Conservation (phyloP, 176 grass and related monocot species). For the Oryza punctata region DNA sequence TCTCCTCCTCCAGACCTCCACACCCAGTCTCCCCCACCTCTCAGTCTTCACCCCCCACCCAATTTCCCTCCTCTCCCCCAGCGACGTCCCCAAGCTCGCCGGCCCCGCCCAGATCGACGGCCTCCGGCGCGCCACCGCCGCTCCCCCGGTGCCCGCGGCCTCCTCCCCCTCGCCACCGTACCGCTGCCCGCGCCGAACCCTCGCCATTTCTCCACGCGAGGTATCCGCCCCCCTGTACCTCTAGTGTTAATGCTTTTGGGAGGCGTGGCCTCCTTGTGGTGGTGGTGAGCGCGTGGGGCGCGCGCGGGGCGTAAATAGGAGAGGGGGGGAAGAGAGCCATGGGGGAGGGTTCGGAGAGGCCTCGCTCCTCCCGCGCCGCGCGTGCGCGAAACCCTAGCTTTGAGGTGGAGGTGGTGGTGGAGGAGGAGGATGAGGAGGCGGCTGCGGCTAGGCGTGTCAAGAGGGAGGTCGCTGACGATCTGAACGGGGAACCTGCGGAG, state of each 20-base stretch:
- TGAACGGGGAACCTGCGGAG: constrained; percentile 52
- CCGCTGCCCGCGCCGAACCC: constrained; percentile 29
- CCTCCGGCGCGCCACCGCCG: background rate
- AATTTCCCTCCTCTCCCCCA: constrained; percentile 53
- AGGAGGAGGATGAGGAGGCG: background rate
- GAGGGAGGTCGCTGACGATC: constrained; percentile 49
- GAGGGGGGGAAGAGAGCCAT: constrained; percentile 4
- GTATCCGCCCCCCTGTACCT: constrained; percentile 55
- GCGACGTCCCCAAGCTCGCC: constrained; percentile 44
- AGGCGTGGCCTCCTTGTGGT: constrained; percentile 3
- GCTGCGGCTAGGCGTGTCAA: constrained; percentile 36
- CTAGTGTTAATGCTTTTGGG: constrained; percentile 60
- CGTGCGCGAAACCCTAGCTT: constrained; percentile 53
- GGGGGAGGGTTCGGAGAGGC: constrained; percentile 38
- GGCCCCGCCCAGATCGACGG: constrained; percentile 43
- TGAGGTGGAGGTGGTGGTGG: constrained; percentile 28
- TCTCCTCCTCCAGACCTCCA: constrained; percentile 8
- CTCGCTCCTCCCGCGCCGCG: constrained; percentile 19
- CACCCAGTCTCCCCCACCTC: background rate
- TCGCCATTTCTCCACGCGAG: constrained; percentile 48
- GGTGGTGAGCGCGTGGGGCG: background rate
- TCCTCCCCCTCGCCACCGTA: constrained; percentile 11
- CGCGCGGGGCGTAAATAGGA: constrained; percentile 30
- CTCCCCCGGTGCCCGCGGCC: background rate
- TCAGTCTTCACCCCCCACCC: background rate